Conservation (phyloP, 2,329 filamentous ascomycete genomes). For the Trichoderma pleuroti region DNA sequence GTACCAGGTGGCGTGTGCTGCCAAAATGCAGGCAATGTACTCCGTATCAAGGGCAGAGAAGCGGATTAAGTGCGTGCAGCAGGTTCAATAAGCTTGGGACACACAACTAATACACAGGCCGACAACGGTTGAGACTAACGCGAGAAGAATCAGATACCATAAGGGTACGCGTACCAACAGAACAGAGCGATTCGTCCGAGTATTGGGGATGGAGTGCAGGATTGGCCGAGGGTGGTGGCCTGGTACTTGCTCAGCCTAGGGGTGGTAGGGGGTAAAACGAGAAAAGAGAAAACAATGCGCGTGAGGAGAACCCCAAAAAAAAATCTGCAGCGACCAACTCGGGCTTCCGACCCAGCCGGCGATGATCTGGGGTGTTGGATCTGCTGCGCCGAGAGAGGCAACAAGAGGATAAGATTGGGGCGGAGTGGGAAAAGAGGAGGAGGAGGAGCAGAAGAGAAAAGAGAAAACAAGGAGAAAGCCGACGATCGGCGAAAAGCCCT, state of each 20-base stretch:
- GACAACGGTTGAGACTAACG: neutral
- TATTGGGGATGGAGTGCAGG: constrained; percentile 22
- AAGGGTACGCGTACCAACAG: constrained; percentile 26
- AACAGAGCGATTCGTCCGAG: constrained; percentile 28
- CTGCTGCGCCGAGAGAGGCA: neutral
- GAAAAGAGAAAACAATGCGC: constrained; percentile 17
- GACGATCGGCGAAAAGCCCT: neutral
- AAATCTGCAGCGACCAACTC: constrained; percentile 5
- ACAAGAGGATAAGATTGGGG: neutral
- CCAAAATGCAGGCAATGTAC: neutral
- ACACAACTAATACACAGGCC: neutral
- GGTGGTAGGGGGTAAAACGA: constrained; percentile 16
- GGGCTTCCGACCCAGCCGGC: constrained; percentile 3
- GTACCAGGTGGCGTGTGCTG: neutral
- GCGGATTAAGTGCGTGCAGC: constrained; percentile 1
- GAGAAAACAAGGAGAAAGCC: constrained; percentile 15
- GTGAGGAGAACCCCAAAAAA: neutral
- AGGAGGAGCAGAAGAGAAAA: constrained; percentile 3
- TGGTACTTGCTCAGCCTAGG: constrained; percentile 1
- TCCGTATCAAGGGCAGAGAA: neutral
- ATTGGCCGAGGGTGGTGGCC: constrained; percentile 20
- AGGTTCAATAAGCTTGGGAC: neutral
- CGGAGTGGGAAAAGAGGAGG: neutral
- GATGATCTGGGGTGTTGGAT: neutral
- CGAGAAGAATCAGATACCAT: constrained; percentile 8